phyloP scores from a whole-genome alignment of 192 early-diverging fungal genomes.

The Linnemannia elongata region DNA sequence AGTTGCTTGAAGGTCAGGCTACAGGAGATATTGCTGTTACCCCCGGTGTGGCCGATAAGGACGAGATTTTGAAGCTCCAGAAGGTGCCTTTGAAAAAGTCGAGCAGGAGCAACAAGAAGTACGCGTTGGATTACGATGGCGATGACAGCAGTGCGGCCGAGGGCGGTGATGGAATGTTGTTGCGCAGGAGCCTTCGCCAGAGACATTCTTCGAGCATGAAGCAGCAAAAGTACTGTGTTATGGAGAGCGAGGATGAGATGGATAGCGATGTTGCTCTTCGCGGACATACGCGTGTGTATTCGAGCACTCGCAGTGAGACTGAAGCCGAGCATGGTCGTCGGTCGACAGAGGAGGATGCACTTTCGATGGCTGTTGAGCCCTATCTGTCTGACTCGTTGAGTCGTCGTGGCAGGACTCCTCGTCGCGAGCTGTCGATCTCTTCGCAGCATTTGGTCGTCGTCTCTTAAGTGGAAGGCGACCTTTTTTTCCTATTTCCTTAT shows the following conservation, averaged over 20 bases:
- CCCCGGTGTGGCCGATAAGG: conserved; percentile 2
- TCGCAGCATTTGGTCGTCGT: conserved; percentile 43
- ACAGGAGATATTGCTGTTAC: not conserved
- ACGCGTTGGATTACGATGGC: conserved; percentile 38
- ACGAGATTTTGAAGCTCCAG: conserved; percentile 33
- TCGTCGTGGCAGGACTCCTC: conserved; percentile 36
- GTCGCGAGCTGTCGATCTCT: conserved; percentile 14
- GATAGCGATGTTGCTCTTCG: not conserved
- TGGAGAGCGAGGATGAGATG: conserved; percentile 24
- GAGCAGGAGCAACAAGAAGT: conserved; percentile 23
- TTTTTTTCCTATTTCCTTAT: not conserved
- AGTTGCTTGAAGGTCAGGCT: not conserved
- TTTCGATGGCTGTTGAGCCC: conserved; percentile 51
- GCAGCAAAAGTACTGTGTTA: conserved; percentile 1
- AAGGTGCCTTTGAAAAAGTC: conserved; percentile 21
- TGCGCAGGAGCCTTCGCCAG: conserved; percentile 23
- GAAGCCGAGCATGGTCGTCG: conserved; percentile 53
- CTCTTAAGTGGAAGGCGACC: not conserved
- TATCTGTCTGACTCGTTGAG: conserved; percentile 53
- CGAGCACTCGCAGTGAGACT: conserved; percentile 36
- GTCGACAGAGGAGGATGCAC: conserved; percentile 49
- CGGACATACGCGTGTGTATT: conserved; percentile 17
- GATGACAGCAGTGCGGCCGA: conserved; percentile 51
- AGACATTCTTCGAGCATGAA: not conserved
- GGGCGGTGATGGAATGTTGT: conserved; percentile 24